Conservation (phyloP, 2,329 filamentous ascomycete genomes). For the Grosmannia clavigera region DNA sequence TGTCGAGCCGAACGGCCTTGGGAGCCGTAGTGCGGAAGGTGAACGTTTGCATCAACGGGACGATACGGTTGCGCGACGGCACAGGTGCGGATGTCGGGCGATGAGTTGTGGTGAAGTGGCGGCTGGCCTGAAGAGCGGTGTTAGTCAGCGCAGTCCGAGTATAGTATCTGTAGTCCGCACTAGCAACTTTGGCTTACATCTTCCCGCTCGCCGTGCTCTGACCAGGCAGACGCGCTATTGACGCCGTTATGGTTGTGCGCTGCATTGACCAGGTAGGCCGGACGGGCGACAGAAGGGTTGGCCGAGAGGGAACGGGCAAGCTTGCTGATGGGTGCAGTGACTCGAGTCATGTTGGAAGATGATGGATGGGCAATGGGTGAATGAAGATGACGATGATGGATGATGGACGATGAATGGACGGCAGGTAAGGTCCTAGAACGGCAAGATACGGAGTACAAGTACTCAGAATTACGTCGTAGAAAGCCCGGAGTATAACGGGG, state of each 20-base stretch:
- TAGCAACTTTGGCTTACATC: conserved; percentile 21
- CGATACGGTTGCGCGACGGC: conserved; percentile 28
- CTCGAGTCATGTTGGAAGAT: conserved; percentile 30
- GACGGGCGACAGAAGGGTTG: conserved; percentile 24
- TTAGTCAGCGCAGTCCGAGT: background rate
- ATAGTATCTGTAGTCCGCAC: background rate
- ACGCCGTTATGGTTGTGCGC: conserved; percentile 20
- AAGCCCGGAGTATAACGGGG: background rate
- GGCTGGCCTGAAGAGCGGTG: conserved; percentile 13
- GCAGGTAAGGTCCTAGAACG: background rate
- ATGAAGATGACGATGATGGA: background rate
- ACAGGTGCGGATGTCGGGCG: conserved; percentile 32
- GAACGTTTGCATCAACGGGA: conserved; percentile 55
- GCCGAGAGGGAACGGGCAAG: conserved; percentile 33
- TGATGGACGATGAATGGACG: background rate
- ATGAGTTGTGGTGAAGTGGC: conserved; percentile 33
- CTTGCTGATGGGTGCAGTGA: conserved; percentile 36
- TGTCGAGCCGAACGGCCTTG: conserved; percentile 19
- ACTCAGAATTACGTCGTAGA: background rate
- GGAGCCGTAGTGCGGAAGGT: conserved; percentile 41
- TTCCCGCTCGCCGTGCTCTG: conserved; percentile 27
- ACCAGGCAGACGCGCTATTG: conserved; percentile 28
- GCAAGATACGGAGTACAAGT: background rate
- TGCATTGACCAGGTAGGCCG: conserved; percentile 14
- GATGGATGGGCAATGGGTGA: background rate